A percentile compares a stretch with the other conserved stretches of the same genome.
These are phyloP conservation scores for Metarhizium sp. DNA, from an alignment of 2,329 filamentous ascomycete species.

Conservation along the genomic window DNA sequence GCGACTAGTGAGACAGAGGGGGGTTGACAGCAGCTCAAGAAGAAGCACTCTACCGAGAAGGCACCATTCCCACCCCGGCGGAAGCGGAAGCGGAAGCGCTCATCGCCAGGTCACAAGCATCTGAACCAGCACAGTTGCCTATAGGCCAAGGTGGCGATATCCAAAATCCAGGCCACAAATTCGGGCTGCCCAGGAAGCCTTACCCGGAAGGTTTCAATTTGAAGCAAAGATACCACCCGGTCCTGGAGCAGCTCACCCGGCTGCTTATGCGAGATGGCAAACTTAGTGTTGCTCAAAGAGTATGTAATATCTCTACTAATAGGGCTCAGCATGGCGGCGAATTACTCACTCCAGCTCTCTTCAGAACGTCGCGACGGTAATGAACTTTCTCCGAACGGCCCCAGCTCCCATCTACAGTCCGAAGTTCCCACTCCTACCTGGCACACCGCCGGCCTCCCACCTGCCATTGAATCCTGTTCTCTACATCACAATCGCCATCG, in stretches of 20 bases:
- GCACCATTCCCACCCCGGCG: constrained; percentile 27
- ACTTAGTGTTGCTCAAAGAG: constrained; percentile 79
- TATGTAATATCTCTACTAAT: constrained; percentile 28
- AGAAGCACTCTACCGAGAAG: constrained; percentile 31
- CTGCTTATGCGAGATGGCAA: constrained; percentile 89
- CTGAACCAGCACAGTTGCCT: constrained; percentile 9
- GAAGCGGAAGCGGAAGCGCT: constrained; percentile 22
- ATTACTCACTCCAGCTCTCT: not conserved
- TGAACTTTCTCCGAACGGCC: constrained; percentile 76
- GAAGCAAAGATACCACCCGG: constrained; percentile 75
- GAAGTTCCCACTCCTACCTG: constrained; percentile 61
- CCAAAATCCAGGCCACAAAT: constrained; percentile 59
- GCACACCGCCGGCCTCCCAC: constrained; percentile 64
- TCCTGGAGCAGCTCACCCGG: constrained; percentile 81
- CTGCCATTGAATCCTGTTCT: constrained; percentile 83
- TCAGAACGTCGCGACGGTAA: constrained; percentile 75
- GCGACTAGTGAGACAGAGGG: constrained; percentile 19
- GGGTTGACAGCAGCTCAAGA: constrained; percentile 34
- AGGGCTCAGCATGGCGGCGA: not conserved
- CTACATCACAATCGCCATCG: constrained; percentile 84
- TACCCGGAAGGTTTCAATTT: constrained; percentile 54
- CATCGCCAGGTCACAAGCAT: constrained; percentile 13
- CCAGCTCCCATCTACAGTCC: constrained; percentile 69
- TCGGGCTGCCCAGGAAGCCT: constrained; percentile 59
- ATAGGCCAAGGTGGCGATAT: constrained; percentile 10